These are phyloP conservation scores for Musa troglodytarum DNA, from an alignment of 176 grass and related monocot species.

Conservation along the genomic window DNA sequence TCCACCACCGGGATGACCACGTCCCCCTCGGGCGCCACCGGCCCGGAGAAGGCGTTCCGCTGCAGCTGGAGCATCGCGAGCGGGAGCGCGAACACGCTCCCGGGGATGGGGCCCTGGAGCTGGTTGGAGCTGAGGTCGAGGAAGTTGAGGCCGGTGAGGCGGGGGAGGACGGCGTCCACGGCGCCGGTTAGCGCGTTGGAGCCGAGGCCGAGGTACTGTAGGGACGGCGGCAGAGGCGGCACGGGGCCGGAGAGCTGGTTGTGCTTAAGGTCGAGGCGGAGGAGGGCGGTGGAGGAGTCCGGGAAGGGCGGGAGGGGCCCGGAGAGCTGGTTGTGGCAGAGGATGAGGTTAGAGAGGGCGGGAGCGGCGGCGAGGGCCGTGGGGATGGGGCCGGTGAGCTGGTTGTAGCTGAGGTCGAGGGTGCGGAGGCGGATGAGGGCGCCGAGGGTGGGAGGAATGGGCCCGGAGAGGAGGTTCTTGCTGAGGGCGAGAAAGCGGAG, in stretches of 20 bases:
- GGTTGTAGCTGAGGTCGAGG: slow-evolving; percentile 16
- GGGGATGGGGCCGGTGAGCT: neutral
- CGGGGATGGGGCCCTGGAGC: slow-evolving; percentile 9
- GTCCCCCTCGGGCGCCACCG: neutral
- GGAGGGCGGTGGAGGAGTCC: neutral
- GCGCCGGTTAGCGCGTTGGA: slow-evolving; percentile 2
- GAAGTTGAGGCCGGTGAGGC: slow-evolving; percentile 8
- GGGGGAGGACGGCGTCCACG: slow-evolving; percentile 1
- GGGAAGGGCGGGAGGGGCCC: slow-evolving; percentile 4
- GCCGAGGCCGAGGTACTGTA: slow-evolving; percentile 9
- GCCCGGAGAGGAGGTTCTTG: slow-evolving; percentile 7
- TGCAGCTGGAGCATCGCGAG: slow-evolving; percentile 2
- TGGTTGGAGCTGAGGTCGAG: slow-evolving; percentile 4
- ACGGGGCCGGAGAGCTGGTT: slow-evolving; percentile 8
- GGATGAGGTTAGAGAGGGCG: slow-evolving; percentile 4
- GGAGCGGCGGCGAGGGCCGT: neutral
- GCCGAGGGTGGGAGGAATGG: slow-evolving; percentile 1
- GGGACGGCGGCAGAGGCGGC: slow-evolving; percentile 3
- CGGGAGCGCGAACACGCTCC: slow-evolving; percentile 9
- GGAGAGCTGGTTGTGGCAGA: slow-evolving; percentile 10
- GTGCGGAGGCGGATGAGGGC: slow-evolving; percentile 6
- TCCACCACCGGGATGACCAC: slow-evolving; percentile 13
- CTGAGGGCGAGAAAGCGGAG: slow-evolving; percentile 15
- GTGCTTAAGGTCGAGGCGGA: slow-evolving; percentile 18
- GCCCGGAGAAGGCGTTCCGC: slow-evolving; percentile 7